phyloP scores from a whole-genome alignment of 805 yeast species.

The Yamadazyma akitaensis region DNA sequence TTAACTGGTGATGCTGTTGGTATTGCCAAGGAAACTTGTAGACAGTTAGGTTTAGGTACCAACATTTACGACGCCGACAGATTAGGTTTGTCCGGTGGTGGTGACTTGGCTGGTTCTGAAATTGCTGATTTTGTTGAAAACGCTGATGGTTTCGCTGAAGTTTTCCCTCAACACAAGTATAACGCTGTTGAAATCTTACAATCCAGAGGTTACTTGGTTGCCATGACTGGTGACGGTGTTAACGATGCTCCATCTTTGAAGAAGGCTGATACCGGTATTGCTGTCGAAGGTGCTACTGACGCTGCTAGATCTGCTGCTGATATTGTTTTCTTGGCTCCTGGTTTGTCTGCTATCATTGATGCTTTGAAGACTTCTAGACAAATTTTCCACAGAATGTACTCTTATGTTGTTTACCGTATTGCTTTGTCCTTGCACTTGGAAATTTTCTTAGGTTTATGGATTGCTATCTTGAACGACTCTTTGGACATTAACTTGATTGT shows the following conservation, averaged over 20 bases:
- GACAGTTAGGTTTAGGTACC: slow-evolving; percentile 95
- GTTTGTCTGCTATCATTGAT: slow-evolving; percentile 92
- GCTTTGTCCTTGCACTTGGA: slow-evolving; percentile 94
- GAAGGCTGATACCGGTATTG: slow-evolving; percentile 91
- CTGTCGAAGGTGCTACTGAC: slow-evolving; percentile 97
- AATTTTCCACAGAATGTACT: slow-evolving; percentile 98
- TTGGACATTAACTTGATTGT: slow-evolving; percentile 88
- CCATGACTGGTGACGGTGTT: slow-evolving; percentile 99
- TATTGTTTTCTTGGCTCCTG: slow-evolving; percentile 90
- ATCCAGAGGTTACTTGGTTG: slow-evolving; percentile 94
- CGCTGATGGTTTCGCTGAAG: slow-evolving; percentile 98
- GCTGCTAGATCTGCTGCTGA: slow-evolving; percentile 97
- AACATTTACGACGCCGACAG: slow-evolving; percentile 96
- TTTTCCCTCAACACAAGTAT: slow-evolving; percentile 97
- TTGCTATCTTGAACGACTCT: slow-evolving; percentile 85
- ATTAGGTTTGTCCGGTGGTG: slow-evolving; percentile 91
- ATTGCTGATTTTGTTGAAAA: slow-evolving; percentile 96
- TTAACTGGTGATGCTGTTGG: slow-evolving; percentile 99
- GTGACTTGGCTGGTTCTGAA: slow-evolving; percentile 96
- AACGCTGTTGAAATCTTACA: slow-evolving; percentile 94
- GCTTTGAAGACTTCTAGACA: slow-evolving; percentile 91
- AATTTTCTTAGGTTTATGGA: slow-evolving; percentile 93
- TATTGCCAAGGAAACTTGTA: slow-evolving; percentile 97
- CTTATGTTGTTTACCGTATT: slow-evolving; percentile 97
- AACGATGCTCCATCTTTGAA: slow-evolving; percentile 96